These are phyloP conservation scores for Monilinia laxa DNA, from an alignment of 2,329 filamentous ascomycete species.

Conservation along the genomic window DNA sequence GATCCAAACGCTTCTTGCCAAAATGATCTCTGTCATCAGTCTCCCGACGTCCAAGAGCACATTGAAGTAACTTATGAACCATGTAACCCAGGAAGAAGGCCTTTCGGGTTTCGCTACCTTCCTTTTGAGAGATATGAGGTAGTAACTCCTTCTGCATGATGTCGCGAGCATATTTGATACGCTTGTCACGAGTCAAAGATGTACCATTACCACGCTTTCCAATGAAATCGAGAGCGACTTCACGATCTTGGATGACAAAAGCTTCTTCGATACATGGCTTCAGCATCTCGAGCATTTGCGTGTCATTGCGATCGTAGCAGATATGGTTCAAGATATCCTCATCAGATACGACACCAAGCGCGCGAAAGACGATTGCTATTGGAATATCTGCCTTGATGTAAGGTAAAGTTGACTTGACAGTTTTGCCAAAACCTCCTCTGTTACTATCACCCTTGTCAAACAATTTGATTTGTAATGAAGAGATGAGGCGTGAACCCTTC, in stretches of 20 bases:
- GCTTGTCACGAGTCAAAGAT: slow-evolving; percentile 77
- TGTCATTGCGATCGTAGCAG: slow-evolving; percentile 92
- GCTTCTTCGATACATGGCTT: slow-evolving; percentile 97
- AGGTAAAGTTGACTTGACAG: slow-evolving; percentile 85
- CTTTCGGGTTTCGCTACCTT: slow-evolving; percentile 93
- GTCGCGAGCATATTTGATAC: slow-evolving; percentile 87
- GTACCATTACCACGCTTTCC: slow-evolving; percentile 82
- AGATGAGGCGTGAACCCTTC: slow-evolving; percentile 92
- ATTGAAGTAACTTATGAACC: slow-evolving; percentile 94
- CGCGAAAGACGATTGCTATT: slow-evolving; percentile 92
- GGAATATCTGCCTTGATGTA: slow-evolving; percentile 94
- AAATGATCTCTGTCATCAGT: slow-evolving; percentile 98
- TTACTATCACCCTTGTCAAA: slow-evolving; percentile 78
- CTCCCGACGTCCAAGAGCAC: slow-evolving; percentile 86
- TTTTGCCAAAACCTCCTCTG: slow-evolving; percentile 80
- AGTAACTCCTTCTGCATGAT: slow-evolving; percentile 96
- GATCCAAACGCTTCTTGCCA: slow-evolving; percentile 95
- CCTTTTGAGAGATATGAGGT: slow-evolving; percentile 92
- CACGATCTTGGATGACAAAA: slow-evolving; percentile 92
- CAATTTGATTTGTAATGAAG: slow-evolving; percentile 86
- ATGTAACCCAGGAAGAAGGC: slow-evolving; percentile 99
- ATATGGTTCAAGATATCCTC: slow-evolving; percentile 98
- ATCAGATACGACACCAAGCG: slow-evolving; percentile 91
- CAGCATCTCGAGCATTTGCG: slow-evolving; percentile 95
- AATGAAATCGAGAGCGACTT: slow-evolving; percentile 92